Evolutionary conservation across 306 rosid genomes (phyloP), one percentile per base, ranked within the genome.

Genomic region (Elaeagnus macrophylla): DNA sequence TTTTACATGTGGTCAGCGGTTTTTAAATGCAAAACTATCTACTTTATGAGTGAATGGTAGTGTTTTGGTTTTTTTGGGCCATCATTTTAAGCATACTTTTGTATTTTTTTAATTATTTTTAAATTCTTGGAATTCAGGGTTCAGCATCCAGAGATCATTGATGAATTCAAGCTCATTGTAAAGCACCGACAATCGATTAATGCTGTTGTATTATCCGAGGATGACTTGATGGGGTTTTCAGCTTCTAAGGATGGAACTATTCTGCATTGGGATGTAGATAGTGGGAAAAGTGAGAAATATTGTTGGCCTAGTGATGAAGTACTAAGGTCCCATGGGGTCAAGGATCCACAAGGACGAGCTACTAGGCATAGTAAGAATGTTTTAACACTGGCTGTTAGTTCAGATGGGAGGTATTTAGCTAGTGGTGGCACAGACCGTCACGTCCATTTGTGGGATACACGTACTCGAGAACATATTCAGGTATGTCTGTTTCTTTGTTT

Each of bases 391-490:
- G 87, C 87, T 14, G 83, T 75, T 43, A 91, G 96, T 62, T 84
- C 99, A 1, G 99, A 91, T 65, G 85, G 95, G 53, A 81, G 93
- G 42, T 91, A 87, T 77, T 82, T 91, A 74, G 82, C 95, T 1
- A 80, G 83, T 17, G 99, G 96, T 10, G 99, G 99, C 19, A 78
- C 83, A 45, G 99, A 91, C 61, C 86, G 95, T 15, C 99, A 91
- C 67, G 56, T 91, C 70, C 99, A 91, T 84, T 54, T 91, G 57
- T 91, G 99, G 99, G 99, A 91, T 75, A 80, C 87, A 9, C 87
- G 99, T 44, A 78, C 95, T 32, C 65, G 88, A 60, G 87, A 80
- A 64, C 96, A 91, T 82, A 56, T 91, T 73, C 87, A 82, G 97
- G 97, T 91, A 48, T 43, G 44, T 62, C 19, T 56, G 20, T 8